These are phyloP conservation scores for Alternaria sp. DNA, from an alignment of 2,329 filamentous ascomycete genomes.

Conservation along the genomic window DNA sequence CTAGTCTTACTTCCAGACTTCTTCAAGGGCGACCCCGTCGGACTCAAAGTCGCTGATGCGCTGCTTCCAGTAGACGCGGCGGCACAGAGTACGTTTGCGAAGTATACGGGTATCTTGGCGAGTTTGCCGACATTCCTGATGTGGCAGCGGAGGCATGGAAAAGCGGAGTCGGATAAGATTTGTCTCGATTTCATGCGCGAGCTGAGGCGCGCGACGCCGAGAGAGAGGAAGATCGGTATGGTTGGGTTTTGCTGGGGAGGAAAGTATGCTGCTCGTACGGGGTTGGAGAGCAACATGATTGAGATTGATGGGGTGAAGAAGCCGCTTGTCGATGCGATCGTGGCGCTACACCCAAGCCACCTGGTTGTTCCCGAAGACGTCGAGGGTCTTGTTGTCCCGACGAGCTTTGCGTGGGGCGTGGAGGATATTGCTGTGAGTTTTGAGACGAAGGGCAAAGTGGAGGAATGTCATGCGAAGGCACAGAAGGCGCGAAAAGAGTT, in stretches of 20 bases:
- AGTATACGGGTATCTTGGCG: slow-evolving; percentile 51
- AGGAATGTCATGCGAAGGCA: slow-evolving; percentile 18
- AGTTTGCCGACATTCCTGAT: slow-evolving; percentile 23
- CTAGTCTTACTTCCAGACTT: slow-evolving; percentile 35
- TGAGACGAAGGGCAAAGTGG: slow-evolving; percentile 24
- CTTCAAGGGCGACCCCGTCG: slow-evolving; percentile 31
- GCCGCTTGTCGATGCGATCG: slow-evolving; percentile 48
- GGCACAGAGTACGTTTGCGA: slow-evolving; percentile 44
- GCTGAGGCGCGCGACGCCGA: slow-evolving; percentile 40
- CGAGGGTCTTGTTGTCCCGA: slow-evolving; percentile 21
- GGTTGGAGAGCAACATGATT: slow-evolving; percentile 41
- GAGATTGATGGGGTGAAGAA: slow-evolving; percentile 43
- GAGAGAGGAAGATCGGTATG: slow-evolving; percentile 37
- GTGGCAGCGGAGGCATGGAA: slow-evolving; percentile 44
- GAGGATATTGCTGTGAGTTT: slow-evolving; percentile 19
- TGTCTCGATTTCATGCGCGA: slow-evolving; percentile 46
- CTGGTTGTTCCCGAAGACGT: slow-evolving; percentile 45
- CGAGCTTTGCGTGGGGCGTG: slow-evolving; percentile 27
- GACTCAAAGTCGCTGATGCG: slow-evolving; percentile 40
- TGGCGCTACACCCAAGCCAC: slow-evolving; percentile 49
- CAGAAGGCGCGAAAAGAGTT: slow-evolving; percentile 14
- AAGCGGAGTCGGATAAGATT: slow-evolving; percentile 36
- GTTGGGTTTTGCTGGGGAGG: slow-evolving; percentile 51
- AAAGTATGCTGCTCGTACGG: slow-evolving; percentile 25
- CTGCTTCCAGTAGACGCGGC: slow-evolving; percentile 47